These are phyloP conservation scores for Cordyceps fumosorosea DNA, from an alignment of 2,329 filamentous ascomycete species.

Conservation along the genomic window DNA sequence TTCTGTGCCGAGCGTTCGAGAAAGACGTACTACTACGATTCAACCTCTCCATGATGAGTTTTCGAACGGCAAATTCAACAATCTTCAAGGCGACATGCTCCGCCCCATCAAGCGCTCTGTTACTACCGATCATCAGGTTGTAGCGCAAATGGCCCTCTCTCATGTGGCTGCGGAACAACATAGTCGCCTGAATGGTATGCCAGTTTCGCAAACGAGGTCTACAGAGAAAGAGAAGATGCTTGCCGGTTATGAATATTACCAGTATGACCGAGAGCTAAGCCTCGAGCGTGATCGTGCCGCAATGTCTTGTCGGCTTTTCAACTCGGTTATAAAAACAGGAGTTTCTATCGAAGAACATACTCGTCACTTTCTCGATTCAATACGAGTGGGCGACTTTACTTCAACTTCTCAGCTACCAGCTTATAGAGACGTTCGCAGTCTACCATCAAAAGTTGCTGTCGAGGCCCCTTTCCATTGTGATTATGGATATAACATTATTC, in stretches of 20 bases:
- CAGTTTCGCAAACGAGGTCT: slow-evolving; percentile 32
- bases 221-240: slow-evolving; percentile 91
- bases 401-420: slow-evolving; percentile 47
- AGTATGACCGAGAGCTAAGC: slow-evolving; percentile 69
- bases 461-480: slow-evolving; percentile 88
- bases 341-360: slow-evolving; percentile 62
- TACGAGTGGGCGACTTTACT: slow-evolving; percentile 54
- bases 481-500: slow-evolving; percentile 89
- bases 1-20: slow-evolving; percentile 61
- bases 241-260: slow-evolving; percentile 67
- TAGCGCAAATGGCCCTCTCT: slow-evolving; percentile 50
- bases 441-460: slow-evolving; percentile 68
- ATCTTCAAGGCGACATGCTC: slow-evolving; percentile 23
- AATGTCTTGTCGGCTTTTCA: slow-evolving; percentile 76
- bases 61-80: slow-evolving; percentile 14
- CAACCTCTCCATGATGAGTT: slow-evolving; percentile 49
- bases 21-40: slow-evolving; percentile 50
- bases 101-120: slow-evolving; percentile 45
- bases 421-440: slow-evolving; percentile 49
- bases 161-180: slow-evolving; percentile 34
- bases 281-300: slow-evolving; percentile 84
- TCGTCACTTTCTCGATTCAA: slow-evolving; percentile 64
- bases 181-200: background rate
- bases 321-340: slow-evolving; percentile 64
- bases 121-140: slow-evolving; percentile 38